Conservation (phyloP, 345 rosid species). For the Ceriops tagal region DNA sequence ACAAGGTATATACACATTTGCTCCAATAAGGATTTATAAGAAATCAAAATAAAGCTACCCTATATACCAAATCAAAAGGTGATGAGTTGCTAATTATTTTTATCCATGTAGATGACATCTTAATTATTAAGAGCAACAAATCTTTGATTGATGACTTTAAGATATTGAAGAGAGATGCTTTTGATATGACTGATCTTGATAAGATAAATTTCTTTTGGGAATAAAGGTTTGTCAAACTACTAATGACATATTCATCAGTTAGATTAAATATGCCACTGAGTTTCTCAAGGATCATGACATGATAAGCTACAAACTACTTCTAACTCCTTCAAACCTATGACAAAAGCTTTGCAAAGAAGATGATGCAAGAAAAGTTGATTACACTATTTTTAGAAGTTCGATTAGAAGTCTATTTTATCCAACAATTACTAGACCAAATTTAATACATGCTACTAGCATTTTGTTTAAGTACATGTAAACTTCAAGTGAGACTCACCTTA, state of each 20-base stretch:
- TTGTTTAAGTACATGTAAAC: neutral
- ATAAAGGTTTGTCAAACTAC: neutral
- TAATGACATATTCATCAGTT: neutral
- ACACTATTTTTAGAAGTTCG: neutral
- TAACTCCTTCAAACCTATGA: neutral
- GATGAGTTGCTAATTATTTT: neutral
- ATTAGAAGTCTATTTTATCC: neutral
- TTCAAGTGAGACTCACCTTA: neutral
- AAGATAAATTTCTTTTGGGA: neutral
- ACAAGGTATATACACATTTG: neutral
- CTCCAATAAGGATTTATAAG: neutral
- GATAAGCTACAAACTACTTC: neutral
- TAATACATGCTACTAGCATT: neutral
- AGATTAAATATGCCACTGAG: neutral
- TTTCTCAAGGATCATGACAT: neutral
- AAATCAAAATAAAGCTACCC: neutral
- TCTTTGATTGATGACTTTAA: neutral
- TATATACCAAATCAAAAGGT: neutral
- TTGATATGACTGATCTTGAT: neutral
- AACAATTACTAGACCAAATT: neutral
- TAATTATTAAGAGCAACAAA: neutral
- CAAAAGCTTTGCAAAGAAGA: neutral
- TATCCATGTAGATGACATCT: neutral
- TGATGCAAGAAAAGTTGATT: neutral
- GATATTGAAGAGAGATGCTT: neutral